Evolutionary conservation across 2,329 filamentous ascomycete genomes (phyloP).

Genomic region (Neopestalotiopsis sp.): DNA sequence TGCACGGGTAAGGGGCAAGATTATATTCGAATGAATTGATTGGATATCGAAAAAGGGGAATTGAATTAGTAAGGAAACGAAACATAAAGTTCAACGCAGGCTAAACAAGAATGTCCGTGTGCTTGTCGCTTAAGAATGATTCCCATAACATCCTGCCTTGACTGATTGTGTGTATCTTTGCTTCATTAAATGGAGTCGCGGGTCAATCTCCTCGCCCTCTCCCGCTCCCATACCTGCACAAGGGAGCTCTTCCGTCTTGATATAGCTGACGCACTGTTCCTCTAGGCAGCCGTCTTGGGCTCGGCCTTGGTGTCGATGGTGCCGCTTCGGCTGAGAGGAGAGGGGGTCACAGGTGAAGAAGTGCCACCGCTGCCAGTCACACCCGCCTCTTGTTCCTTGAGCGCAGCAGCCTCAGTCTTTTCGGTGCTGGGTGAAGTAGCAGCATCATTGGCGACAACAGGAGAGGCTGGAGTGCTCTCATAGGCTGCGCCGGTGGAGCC

Average conservation of each 20-base stretch:
- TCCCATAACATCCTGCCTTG: background rate
- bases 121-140: background rate
- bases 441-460: conserved; percentile 29
- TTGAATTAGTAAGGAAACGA: background rate
- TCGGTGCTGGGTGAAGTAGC: conserved; percentile 32
- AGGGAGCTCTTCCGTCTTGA: conserved; percentile 11
- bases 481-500: conserved; percentile 51
- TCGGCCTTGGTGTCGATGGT: conserved; percentile 10
- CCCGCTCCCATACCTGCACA: background rate
- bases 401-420: conserved; percentile 30
- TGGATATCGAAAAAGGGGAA: background rate
- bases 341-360: conserved; percentile 35
- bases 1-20: background rate
- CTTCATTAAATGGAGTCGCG: conserved; percentile 7
- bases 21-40: background rate
- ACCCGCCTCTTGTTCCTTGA: conserved; percentile 53
- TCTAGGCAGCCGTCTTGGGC: conserved; percentile 17
- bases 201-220: background rate
- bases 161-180: background rate
- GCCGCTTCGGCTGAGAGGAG: conserved; percentile 29
- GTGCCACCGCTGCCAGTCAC: conserved; percentile 41
- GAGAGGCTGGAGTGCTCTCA: conserved; percentile 39
- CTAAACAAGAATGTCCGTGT: background rate
- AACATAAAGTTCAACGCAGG: background rate
- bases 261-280: conserved; percentile 11